Conservation (phyloP, 2,329 filamentous ascomycete species). For the Microthyrium microscopicum region DNA sequence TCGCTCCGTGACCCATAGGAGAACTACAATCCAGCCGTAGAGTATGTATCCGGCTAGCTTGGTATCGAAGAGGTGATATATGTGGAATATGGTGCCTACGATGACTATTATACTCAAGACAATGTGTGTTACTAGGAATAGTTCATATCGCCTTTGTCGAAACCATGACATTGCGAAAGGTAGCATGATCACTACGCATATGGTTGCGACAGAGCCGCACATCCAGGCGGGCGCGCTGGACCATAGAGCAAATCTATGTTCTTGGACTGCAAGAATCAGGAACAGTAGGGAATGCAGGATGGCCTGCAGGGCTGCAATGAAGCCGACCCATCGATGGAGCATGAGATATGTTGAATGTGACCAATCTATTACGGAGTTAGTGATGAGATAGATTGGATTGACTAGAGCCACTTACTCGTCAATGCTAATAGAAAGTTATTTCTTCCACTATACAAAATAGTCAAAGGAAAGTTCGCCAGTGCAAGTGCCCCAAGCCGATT, state of each 20-base stretch:
- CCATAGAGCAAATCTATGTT: conserved; percentile 14
- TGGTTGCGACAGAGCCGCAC: conserved; percentile 27
- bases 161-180: conserved; percentile 13
- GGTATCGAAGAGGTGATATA: not conserved
- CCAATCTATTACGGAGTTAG: too few species aligned
- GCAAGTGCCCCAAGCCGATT: conserved; percentile 26
- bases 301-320: conserved; percentile 28
- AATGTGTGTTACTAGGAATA: conserved; percentile 30
- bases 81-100: conserved; percentile 22
- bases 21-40: conserved; percentile 26
- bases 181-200: conserved; percentile 14
- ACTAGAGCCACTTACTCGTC: conserved; percentile 15
- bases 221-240: conserved; percentile 22
- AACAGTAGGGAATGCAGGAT: conserved; percentile 21
- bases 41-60: conserved; percentile 9
- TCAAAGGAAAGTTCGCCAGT: conserved; percentile 25
- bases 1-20: conserved; percentile 30
- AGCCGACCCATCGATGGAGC: conserved; percentile 33
- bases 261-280: conserved; percentile 20
- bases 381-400: not conserved
- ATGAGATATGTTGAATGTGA: conserved; percentile 31
- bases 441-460: conserved; percentile 28
- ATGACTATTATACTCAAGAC: conserved; percentile 24
- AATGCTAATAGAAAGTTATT: conserved; percentile 33
- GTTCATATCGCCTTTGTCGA: conserved; percentile 21